phyloP scores from a whole-genome alignment of 73 alveolate genomes.

The Symbiodinium natans region DNA sequence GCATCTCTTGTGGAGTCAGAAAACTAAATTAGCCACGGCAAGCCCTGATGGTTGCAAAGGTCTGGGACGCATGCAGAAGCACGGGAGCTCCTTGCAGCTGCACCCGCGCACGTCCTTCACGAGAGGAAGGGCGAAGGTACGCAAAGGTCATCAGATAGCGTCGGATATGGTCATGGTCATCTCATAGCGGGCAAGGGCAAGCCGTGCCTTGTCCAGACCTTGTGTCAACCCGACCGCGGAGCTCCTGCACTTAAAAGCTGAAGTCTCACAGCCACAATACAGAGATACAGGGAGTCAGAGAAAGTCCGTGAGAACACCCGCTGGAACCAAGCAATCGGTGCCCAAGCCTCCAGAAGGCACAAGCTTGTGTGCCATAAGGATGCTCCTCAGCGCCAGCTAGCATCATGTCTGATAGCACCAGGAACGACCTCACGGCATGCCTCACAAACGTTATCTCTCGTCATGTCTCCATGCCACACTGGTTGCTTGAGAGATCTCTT shows the following conservation, averaged over 20 bases:
- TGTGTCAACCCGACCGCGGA: neutral
- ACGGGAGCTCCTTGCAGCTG: neutral
- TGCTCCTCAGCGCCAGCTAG: neutral
- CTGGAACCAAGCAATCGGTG: neutral
- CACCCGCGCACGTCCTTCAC: neutral
- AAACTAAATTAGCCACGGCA: too few relatives aligned
- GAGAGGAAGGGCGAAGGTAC: neutral
- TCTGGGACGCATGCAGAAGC: neutral
- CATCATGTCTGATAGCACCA: too few relatives aligned
- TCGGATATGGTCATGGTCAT: neutral
- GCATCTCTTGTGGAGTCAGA: too few relatives aligned
- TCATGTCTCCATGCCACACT: too few relatives aligned
- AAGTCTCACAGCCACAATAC: too few relatives aligned
- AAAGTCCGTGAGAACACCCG: neutral
- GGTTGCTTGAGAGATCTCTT: too few relatives aligned
- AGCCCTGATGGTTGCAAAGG: too few relatives aligned
- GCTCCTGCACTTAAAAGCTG: neutral
- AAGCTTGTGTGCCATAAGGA: conserved; percentile 33
- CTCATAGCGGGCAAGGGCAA: neutral
- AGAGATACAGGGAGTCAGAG: too few relatives aligned
- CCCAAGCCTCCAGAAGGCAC: conserved; percentile 30
- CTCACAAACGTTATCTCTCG: too few relatives aligned
- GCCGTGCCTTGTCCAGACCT: too few relatives aligned
- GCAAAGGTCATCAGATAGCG: too few relatives aligned
- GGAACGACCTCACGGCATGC: too few relatives aligned